A percentile compares a stretch with the other conserved stretches of the same genome.
Conservation (phyloP, 345 rosid species). For the Bruguiera parviflora region DNA sequence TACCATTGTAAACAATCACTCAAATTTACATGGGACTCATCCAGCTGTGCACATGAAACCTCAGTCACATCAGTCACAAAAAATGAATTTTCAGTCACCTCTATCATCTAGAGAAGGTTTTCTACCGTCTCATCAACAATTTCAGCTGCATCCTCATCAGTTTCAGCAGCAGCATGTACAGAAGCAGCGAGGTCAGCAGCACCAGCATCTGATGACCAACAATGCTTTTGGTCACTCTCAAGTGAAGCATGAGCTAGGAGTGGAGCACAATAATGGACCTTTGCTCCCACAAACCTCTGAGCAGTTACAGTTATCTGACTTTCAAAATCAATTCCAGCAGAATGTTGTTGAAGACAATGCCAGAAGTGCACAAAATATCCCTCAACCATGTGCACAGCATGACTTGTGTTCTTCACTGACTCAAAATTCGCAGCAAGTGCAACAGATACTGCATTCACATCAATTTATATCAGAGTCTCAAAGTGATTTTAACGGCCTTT, state of each 20-base stretch:
- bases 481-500: constrained; percentile 42
- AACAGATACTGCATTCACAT: constrained; percentile 52
- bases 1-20: constrained; percentile 47
- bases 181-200: constrained; percentile 66
- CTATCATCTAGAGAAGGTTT: constrained; percentile 46
- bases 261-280: constrained; percentile 46
- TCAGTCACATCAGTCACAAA: constrained; percentile 50
- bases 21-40: constrained; percentile 47
- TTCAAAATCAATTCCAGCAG: constrained; percentile 70
- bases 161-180: constrained; percentile 53
- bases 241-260: constrained; percentile 66
- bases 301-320: constrained; percentile 51
- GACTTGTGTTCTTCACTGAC: constrained; percentile 41
- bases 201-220: constrained; percentile 43
- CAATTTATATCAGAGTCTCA: constrained; percentile 54
- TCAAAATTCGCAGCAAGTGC: constrained; percentile 59
- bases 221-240: constrained; percentile 58
- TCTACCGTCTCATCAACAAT: constrained; percentile 57
- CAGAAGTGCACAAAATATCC: constrained; percentile 34
- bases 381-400: constrained; percentile 43
- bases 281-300: constrained; percentile 57
- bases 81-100: constrained; percentile 45
- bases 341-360: constrained; percentile 49
- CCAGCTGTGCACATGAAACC: constrained; percentile 44
- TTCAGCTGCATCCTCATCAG: constrained; percentile 55